Evolutionary conservation across 2,329 filamentous ascomycete genomes (phyloP).

Genomic region (Trichothecium sympodiale): DNA sequence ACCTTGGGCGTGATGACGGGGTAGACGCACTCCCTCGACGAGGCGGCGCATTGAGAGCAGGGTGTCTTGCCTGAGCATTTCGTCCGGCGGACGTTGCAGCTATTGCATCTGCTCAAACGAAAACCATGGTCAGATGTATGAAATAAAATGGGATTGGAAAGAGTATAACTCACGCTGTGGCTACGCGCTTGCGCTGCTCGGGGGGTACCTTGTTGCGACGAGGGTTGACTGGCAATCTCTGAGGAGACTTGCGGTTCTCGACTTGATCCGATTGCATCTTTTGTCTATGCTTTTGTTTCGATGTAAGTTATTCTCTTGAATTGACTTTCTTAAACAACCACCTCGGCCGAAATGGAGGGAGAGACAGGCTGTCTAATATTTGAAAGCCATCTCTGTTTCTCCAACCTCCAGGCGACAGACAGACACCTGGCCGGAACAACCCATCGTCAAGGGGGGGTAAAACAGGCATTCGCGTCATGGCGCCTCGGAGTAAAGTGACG

Average conservation of each 20-base stretch:
- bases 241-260: slow-evolving; percentile 11
- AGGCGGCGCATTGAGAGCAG: slow-evolving; percentile 31
- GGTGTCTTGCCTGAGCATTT: slow-evolving; percentile 40
- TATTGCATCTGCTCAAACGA: slow-evolving; percentile 33
- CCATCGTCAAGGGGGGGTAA: no score
- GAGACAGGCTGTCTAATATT: no score
- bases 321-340: no score
- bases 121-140: background rate
- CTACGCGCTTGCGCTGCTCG: slow-evolving; percentile 35
- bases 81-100: slow-evolving; percentile 39
- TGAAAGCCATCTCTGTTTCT: no score
- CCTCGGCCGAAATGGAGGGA: no score
- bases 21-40: slow-evolving; percentile 35
- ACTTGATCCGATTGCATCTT: slow-evolving; percentile 16
- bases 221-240: slow-evolving; percentile 38
- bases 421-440: no score
- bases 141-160: background rate
- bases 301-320: no score
- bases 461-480: no score
- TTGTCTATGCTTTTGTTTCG: background rate
- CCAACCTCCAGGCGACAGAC: no score
- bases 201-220: slow-evolving; percentile 35
- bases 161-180: slow-evolving; percentile 31
- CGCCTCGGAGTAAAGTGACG: no score
- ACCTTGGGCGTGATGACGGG: slow-evolving; percentile 32